Base-by-base conservation (phyloP, 768 basidiomycete genomes). In the Kwoniella sp. region DNA sequence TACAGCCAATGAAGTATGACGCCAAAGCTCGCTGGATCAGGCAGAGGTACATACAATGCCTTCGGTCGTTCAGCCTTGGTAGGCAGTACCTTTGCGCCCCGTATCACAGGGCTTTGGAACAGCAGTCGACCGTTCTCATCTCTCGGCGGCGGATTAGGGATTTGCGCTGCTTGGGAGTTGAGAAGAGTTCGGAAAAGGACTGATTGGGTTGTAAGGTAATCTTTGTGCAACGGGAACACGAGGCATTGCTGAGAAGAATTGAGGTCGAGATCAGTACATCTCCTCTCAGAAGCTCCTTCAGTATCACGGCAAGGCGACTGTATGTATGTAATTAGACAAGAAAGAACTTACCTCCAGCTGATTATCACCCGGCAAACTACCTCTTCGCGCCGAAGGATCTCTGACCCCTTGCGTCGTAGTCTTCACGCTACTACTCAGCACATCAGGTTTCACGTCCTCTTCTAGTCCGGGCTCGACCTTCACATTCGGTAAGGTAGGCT, bases 141-240 rank as follows among this genome's bases (percentile, higher is more conserved):
- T 31, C 55, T 12, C 4, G 56, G 63, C 12, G 29, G 26, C 11
- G 66, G 66, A 23, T 55, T 45, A 26, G 61, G 11, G 61, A 89
- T 83, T 67, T 89, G 68, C 86, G 65, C 87, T 79, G 17, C 88
- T 83, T 25, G 86, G 85, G 45, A 86, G 83, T 28, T 89, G 76
- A 93, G 86, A 47, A 93, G 84, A 8, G 85, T 85, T 3, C 70
- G 75, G 62, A 78, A 75, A 23, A 78, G 60, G 2, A 69, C 62
- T 0, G 91, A 93, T 79, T 92, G 90, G 20, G 90, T 87, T n/a
- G 87, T 86, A 50, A 95, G 85, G 74, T 89, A 91, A 76, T 90
- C 90, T 68, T 86, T 84, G 73, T 95, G 92, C 28, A 93, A 82
- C 13, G 69, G 71, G 59, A 78, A 77, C 13, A 70, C 66, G 30